Conservation (phyloP, 192 early-diverging fungal species). For the Glomus cerebriforme region DNA sequence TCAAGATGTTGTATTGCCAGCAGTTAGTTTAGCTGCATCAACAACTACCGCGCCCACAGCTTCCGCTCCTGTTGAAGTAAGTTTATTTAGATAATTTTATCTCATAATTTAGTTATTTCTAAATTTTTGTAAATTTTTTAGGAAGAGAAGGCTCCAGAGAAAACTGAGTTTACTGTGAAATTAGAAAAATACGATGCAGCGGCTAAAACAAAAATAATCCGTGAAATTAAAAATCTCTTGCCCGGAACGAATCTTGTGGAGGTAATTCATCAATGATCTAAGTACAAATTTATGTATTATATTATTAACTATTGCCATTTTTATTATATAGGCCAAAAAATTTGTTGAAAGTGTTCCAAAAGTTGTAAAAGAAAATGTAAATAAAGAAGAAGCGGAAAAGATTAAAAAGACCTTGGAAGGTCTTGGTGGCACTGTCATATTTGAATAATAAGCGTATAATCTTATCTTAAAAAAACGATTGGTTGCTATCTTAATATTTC, state of each 20-base stretch:
- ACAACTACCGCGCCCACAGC: slow-evolving; percentile 65
- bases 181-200: slow-evolving; percentile 93
- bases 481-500: neutral
- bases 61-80: slow-evolving; percentile 62
- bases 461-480: neutral
- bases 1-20: slow-evolving; percentile 85
- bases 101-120: neutral
- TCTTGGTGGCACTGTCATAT: slow-evolving; percentile 87
- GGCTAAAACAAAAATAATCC: slow-evolving; percentile 96
- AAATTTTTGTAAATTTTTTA: slow-evolving; percentile 12
- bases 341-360: slow-evolving; percentile 98
- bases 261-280: slow-evolving; percentile 40
- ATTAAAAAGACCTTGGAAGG: slow-evolving; percentile 93
- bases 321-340: slow-evolving; percentile 87
- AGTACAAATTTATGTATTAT: neutral
- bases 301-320: neutral
- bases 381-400: slow-evolving; percentile 98
- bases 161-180: slow-evolving; percentile 95
- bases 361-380: slow-evolving; percentile 84
- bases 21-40: slow-evolving; percentile 65
- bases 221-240: slow-evolving; percentile 93
- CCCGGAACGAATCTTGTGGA: slow-evolving; percentile 96
- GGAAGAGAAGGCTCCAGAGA: slow-evolving; percentile 88
- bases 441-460: slow-evolving; percentile 70
- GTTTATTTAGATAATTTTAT: slow-evolving; percentile 10